Evolutionary conservation across 257 asterid genomes (phyloP), one percentile per base, ranked within the genome.

Genomic region (Misopates orontium): DNA sequence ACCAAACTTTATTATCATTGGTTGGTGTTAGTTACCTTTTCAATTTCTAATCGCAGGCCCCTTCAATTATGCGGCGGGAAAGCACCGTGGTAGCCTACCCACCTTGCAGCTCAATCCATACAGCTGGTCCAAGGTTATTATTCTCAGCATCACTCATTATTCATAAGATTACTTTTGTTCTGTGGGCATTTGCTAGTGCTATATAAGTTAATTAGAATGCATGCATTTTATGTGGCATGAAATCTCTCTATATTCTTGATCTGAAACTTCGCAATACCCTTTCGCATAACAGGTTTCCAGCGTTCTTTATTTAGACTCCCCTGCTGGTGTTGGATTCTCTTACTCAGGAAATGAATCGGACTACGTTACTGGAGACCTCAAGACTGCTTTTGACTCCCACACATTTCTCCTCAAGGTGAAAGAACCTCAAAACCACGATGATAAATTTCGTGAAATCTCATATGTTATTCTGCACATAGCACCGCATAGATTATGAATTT

Each of bases 101-200:
- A 79, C 79, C 42, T 72, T 93, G 77, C 95, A 86, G 67, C 91
- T 82, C 68, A 93, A 93, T 80, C 96, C 95, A 44, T 79, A 84
- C 81, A 87, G 90, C 83, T 93, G 99, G 99, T 67, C 99, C 62
- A 93, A 93, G 97, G 99, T 92, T 76, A 73, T 62, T 24, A 53
- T 75, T 67, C 66, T 25, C 2, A 25, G 16, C 19, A 19, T 51
- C 70, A 47, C 49, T 48, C n/a, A 67, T 60, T 32, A 25, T 40
- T 49, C 24, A 28, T 24, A 40, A 21, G 16, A 36, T 22, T 36
- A 47, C 12, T 21, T 22, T 64, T 71, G 5, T 28, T 28, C n/a
- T 28, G 36, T 28, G 7, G 36, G 36, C 36, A 28, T 2, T 2
- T 28, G 36, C n/a, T n/a, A n/a, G n/a, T n/a, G n/a, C n/a, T 28